These are phyloP conservation scores for Saccharomycopsis sp. DNA, from an alignment of 805 yeast species.

Conservation along the genomic window DNA sequence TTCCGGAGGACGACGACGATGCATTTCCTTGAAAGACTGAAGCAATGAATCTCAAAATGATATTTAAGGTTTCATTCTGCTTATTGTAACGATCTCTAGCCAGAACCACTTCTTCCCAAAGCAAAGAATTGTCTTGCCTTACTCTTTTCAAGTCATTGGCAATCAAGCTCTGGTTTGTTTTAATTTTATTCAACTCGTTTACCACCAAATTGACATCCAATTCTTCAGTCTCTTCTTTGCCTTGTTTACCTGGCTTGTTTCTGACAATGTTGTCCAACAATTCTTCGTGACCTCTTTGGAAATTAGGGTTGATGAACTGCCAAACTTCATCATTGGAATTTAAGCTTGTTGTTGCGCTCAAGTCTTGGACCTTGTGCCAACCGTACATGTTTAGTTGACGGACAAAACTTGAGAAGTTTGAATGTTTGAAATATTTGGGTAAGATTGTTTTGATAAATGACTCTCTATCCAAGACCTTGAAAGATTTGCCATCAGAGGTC, in stretches of 20 bases:
- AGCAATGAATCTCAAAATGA: slow-evolving; percentile 79
- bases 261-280: slow-evolving; percentile 78
- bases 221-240: slow-evolving; percentile 21
- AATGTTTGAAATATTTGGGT: slow-evolving; percentile 92
- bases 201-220: slow-evolving; percentile 46
- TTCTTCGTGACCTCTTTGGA: slow-evolving; percentile 71
- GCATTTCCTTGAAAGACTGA: slow-evolving; percentile 36
- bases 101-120: slow-evolving; percentile 83
- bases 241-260: slow-evolving; percentile 29
- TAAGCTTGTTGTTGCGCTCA: slow-evolving; percentile 47
- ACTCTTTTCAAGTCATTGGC: slow-evolving; percentile 79
- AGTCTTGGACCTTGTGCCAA: slow-evolving; percentile 97
- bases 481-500: slow-evolving; percentile 78
- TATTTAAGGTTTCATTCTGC: slow-evolving; percentile 82
- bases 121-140: slow-evolving; percentile 74
- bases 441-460: slow-evolving; percentile 71
- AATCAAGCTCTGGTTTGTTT: slow-evolving; percentile 69
- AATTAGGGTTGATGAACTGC: slow-evolving; percentile 82
- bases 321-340: slow-evolving; percentile 56
- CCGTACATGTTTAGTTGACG: slow-evolving; percentile 98
- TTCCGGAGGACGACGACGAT: too few species aligned
- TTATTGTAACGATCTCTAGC: slow-evolving; percentile 78
- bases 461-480: slow-evolving; percentile 78
- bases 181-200: slow-evolving; percentile 65
- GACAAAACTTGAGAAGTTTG: slow-evolving; percentile 91